Base-by-base conservation (phyloP, 2,329 filamentous ascomycete genomes). In the Graphilbum fragrans region DNA sequence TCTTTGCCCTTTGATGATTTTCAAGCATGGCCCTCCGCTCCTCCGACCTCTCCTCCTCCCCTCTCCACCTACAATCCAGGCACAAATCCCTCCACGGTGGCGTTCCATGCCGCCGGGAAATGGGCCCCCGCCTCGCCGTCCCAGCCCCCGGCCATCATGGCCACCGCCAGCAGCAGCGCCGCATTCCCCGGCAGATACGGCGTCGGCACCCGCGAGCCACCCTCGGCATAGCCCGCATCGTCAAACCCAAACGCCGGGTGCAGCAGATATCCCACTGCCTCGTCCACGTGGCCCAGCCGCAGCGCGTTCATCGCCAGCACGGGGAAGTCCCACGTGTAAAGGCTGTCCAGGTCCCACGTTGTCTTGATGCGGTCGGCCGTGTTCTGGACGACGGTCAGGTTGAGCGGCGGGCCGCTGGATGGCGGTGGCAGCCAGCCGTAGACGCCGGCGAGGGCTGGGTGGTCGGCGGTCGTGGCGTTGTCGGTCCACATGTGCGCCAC, bases 141-240 rank as follows among this genome's bases (percentile, higher is more conserved):
- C 72, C 72, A 76, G 0, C 68, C 72, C 2, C 69, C 70, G 11
- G 68, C 66, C 65, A 76, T 67, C 69, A 75, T 73, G 3, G 67
- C 72, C 43, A 70, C 58, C 1, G 69, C 69, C 25, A 72, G 51
- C 49, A 77, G 47, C 44, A 77, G 56, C 2, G 62, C 62, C 3
- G 66, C 62, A 29, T 64, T 61, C 18, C 64, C 65, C 0, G 72
- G 72, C 43, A 77, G 73, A 53, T 77, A 77, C 10, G 72, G 73
- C 22, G 72, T 76, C 2, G 71, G 62, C 9, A 74, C 72, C 34
- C 66, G 59, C 5, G 60, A 57, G 1, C 69, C 69, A 6, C 72
- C 72, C 5, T 69, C 55, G 0, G 70, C 65, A 53, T 74, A 73
- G 1, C 72, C 72, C 1, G 71, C 65, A 49, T 73, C 71, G 55